phyloP scores from a whole-genome alignment of 1,284 basidiomycete genomes.

The Moniliella sp. region DNA sequence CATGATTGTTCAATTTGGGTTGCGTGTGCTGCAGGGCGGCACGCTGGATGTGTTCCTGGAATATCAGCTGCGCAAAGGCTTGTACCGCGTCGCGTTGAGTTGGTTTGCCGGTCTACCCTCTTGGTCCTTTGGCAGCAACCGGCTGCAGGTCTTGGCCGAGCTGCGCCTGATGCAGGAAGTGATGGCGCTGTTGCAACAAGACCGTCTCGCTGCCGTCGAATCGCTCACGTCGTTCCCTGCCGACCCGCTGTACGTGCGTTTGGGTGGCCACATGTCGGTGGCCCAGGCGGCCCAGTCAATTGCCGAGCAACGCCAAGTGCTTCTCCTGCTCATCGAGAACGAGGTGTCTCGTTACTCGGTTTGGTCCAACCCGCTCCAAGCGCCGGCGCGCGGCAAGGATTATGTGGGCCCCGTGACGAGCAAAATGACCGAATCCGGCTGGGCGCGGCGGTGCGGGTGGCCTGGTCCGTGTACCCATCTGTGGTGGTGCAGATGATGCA shows the following conservation, averaged over 20 bases:
- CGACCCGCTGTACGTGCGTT: conserved; percentile 7
- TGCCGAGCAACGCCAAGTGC: conserved; percentile 15
- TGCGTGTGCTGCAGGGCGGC: conserved; percentile 72
- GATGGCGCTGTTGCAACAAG: conserved; percentile 51
- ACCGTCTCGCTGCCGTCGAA: conserved; percentile 43
- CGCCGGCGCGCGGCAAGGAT: conserved; percentile 44
- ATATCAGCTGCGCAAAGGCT: conserved; percentile 48
- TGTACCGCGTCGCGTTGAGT: conserved; percentile 60
- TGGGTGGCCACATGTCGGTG: conserved; percentile 12
- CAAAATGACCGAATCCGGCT: conserved; percentile 45
- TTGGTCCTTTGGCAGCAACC: conserved; percentile 81
- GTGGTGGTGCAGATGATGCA: conserved; percentile 64
- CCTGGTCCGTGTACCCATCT: conserved; percentile 64
- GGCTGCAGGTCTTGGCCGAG: conserved; percentile 69
- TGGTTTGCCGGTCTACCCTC: conserved; percentile 50
- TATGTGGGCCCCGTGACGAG: conserved; percentile 7
- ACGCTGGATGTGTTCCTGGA: conserved; percentile 67
- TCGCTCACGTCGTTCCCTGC: conserved; percentile 14
- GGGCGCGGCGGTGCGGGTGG: conserved; percentile 49
- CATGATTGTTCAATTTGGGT: conserved; percentile 70
- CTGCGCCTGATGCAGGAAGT: conserved; percentile 69
- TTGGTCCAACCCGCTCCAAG: conserved; percentile 71
- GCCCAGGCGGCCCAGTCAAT: conserved; percentile 7
- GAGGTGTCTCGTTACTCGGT: conserved; percentile 67
- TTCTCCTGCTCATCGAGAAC: conserved; percentile 66